Base-by-base conservation (phyloP, 2,329 filamentous ascomycete genomes). In the Claviceps purpurea region DNA sequence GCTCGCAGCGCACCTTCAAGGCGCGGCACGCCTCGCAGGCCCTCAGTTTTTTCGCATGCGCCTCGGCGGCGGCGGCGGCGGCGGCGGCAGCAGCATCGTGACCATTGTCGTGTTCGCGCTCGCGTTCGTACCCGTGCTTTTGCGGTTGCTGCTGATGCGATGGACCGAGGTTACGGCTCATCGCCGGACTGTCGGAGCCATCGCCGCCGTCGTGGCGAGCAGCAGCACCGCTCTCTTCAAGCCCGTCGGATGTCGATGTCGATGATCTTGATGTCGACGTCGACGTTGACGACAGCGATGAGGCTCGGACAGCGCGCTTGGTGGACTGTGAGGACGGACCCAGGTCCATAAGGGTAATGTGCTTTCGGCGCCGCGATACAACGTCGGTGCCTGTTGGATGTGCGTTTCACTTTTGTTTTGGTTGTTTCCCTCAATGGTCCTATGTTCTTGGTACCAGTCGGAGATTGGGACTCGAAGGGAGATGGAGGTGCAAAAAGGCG, bases 1-100 rank as follows among this genome's bases (percentile, higher is more conserved):
- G 84, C 62, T 95, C 89, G 69, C 89, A 95, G 58, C 88, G 85
- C 54, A 95, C 89, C 66, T 89, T 89, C 50, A 89, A 72, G 24
- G 81, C 79, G 46, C 85, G 81, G 62, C 85, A 89, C 2, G 84
- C 81, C 64, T 89, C 85, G 66, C 85, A 89, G 38, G 85, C 85
- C 30, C 85, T 77, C 4, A 81, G 75, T 52, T 85, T 79, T 65
- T 85, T 87, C 38, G 78, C 70, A 43, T 85, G 82, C 5, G 42
- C 42, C 5, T 20, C 20, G 20, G 42, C 42, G 14, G 42, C 42
- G 50, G 52, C 58, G 30, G 60, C 64, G 34, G 59, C 60, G 34
- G 58, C 61, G 30, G 52, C 57, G 22, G 60, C 64, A 37, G 59
- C 60, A 30, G 57, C 61, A 26, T 53, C 49, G 20, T 52, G 47